Conservation (phyloP, 2,329 filamentous ascomycete species). For the Chaetothyriales sp. region DNA sequence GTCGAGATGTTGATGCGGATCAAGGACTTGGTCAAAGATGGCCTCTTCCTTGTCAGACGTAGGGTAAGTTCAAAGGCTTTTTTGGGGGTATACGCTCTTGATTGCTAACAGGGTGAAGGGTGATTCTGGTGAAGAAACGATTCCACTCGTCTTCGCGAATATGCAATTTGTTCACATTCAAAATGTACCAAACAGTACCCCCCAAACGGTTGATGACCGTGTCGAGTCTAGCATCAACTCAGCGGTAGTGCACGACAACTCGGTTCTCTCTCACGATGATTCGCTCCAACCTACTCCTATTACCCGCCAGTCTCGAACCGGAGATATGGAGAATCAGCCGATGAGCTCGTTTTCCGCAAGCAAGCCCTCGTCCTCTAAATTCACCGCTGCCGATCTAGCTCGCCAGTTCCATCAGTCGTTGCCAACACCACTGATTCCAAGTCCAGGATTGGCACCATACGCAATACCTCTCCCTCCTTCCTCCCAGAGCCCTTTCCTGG, state of each 20-base stretch:
- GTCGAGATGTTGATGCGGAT: constrained; percentile 54
- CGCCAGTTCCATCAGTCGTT: constrained; percentile 10
- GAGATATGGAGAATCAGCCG: background rate
- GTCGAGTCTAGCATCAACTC: background rate
- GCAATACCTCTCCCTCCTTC: constrained; percentile 25
- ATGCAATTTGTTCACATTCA: constrained; percentile 5
- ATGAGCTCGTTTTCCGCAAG: background rate
- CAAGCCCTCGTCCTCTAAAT: background rate
- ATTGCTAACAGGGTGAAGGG: constrained; percentile 8
- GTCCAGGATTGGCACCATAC: background rate
- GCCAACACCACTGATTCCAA: constrained; percentile 2
- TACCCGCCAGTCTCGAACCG: background rate
- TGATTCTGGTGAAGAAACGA: constrained; percentile 2
- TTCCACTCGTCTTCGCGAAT: constrained; percentile 8
- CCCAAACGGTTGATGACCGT: background rate
- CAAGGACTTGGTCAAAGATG: constrained; percentile 47
- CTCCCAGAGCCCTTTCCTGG: constrained; percentile 31
- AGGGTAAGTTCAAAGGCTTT: constrained; percentile 20
- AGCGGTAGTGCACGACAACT: background rate
- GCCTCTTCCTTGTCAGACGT: constrained; percentile 41
- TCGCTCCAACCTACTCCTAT: background rate
- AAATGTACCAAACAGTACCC: background rate
- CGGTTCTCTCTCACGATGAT: background rate
- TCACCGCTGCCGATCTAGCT: constrained; percentile 11
- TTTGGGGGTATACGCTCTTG: background rate